Base-by-base conservation (phyloP, 2,329 filamentous ascomycete species). In the Aspergillus pseudotamarii region DNA sequence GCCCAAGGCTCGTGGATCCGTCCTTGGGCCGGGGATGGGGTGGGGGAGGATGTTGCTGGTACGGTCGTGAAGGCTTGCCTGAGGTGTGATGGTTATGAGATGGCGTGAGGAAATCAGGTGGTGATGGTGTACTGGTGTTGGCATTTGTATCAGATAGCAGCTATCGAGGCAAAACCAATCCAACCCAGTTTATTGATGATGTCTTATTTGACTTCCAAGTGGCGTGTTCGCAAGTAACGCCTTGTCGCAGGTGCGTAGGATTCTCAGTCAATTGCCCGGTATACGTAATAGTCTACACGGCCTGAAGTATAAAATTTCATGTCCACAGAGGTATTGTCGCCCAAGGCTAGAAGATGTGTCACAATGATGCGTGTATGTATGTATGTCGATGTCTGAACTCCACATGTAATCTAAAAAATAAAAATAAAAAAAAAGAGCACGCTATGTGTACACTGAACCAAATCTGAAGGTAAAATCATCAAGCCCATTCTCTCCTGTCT, bases 81-180 rank as follows among this genome's bases (percentile, higher is more conserved):
- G 53, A 59, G 54, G 59, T 62, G 55, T 46, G 43, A 23, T 46
- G 11, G 43, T 23, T 46, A 23, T 48, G 45, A 48, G 45, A 48
- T 28, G 28, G 28, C 4, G 48, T 58, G 55, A 51, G 48, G 28
- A 28, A 54, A 46, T 57, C 34, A 41, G 14, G 41, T 38, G 46
- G 45, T 53, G 58, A 50, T 56, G 57, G 61, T 60, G 61, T 59
- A 57, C 43, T 60, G 46, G 58, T 61, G 55, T 30, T 46, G 58
- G 48, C 32, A 51, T 58, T 64, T 68, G 61, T 67, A 68, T 62
- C 46, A 63, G 57, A 60, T 66, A 63, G 64, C 46, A 54, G 51
- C 58, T 66, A 57, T 60, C 58, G 55, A 64, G 50, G 48, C 61
- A 61, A n/a, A 26, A 56, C 60, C 61, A 64, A 61, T 56, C 60